Conservation (phyloP, 345 rosid genomes). For the Arabidopsis suecica region DNA sequence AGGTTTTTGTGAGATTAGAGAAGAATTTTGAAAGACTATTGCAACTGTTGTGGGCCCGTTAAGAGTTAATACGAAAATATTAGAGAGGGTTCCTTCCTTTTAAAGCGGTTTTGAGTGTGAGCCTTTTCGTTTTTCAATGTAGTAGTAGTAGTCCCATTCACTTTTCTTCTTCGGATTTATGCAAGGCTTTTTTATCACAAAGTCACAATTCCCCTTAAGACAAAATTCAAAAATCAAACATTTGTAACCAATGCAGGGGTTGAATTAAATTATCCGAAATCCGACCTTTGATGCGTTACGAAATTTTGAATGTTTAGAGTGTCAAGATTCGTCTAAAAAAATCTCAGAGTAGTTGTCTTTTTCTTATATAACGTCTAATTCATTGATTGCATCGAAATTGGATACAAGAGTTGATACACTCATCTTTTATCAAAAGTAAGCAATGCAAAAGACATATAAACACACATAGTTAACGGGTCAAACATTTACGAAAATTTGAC, state of each 20-base stretch:
- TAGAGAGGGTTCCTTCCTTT: slow-evolving; percentile 1
- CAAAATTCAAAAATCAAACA: neutral
- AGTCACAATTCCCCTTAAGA: neutral
- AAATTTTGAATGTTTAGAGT: neutral
- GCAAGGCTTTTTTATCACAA: neutral
- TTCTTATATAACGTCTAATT: no score
- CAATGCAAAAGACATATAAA: no score
- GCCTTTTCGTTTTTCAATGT: slow-evolving; percentile 6
- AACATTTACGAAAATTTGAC: neutral
- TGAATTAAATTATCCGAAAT: neutral
- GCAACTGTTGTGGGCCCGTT: slow-evolving; percentile 34
- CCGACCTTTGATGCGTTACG: neutral
- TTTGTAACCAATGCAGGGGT: neutral
- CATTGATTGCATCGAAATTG: no score
- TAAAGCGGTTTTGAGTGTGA: slow-evolving; percentile 12
- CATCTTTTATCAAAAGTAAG: no score
- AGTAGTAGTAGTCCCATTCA: neutral
- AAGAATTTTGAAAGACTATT: slow-evolving; percentile 31
- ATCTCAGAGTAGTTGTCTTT: no score
- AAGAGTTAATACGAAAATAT: neutral
- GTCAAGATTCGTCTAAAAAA: no score
- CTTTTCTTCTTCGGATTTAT: slow-evolving; percentile 2
- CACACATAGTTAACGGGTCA: no score
- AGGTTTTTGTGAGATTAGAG: neutral
- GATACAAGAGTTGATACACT: no score